phyloP scores from a whole-genome alignment of 2,329 filamentous ascomycete genomes.

The Xylaria sp. region DNA sequence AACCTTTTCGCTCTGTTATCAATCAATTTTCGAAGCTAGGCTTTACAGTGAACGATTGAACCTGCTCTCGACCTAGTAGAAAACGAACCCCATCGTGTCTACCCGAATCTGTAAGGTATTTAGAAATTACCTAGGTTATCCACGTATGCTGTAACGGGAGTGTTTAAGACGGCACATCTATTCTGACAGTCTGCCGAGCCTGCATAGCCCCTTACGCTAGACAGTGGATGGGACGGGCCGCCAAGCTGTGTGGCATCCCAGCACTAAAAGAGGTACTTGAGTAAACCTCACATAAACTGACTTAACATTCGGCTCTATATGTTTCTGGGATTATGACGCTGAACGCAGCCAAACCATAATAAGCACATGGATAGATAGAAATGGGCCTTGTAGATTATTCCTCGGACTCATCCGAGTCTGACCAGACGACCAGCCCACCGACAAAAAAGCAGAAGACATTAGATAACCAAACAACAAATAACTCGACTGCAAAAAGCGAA shows the following conservation, averaged over 20 bases:
- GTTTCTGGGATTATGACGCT: neutral
- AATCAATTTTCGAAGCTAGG: too few relatives aligned
- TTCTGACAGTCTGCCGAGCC: neutral
- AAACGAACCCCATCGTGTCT: too few relatives aligned
- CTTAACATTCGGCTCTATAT: neutral
- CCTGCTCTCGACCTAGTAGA: too few relatives aligned
- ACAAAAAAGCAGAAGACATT: constrained; percentile 45
- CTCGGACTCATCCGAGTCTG: constrained; percentile 41
- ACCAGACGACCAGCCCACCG: constrained; percentile 8
- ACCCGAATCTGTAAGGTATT: too few relatives aligned
- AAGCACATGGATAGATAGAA: neutral
- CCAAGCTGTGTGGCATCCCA: constrained; percentile 5
- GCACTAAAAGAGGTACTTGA: neutral
- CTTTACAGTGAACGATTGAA: too few relatives aligned
- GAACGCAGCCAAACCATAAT: neutral
- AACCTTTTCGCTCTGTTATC: too few relatives aligned
- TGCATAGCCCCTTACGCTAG: neutral
- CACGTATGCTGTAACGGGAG: too few relatives aligned
- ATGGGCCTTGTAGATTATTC: constrained; percentile 56
- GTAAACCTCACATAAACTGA: neutral
- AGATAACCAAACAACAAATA: constrained; percentile 7
- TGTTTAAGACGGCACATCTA: neutral
- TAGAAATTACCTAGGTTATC: too few relatives aligned
- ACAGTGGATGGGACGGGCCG: neutral
- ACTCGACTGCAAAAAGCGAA: neutral